A percentile compares a stretch with the other conserved stretches of the same genome.
phyloP scores from a whole-genome alignment of 352 stramenopile genomes.

The Pythium rishiriense region DNA sequence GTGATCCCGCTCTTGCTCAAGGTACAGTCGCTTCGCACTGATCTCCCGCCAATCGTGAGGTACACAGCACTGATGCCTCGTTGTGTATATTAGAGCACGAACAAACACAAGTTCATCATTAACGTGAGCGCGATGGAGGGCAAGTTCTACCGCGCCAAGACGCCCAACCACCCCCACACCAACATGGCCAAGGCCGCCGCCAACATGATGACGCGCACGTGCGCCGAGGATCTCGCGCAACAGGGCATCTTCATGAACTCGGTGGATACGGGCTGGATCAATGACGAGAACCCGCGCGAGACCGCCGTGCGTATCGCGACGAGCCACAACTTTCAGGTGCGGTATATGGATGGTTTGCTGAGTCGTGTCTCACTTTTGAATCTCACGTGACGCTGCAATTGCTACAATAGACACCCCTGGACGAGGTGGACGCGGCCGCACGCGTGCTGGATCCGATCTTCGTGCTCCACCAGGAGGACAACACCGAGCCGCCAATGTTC shows the following conservation, averaged over 20 bases:
- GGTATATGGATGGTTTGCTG: background rate
- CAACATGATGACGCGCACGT: constrained; percentile 99
- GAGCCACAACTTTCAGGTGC: constrained; percentile 92
- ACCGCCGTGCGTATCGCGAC: constrained; percentile 90
- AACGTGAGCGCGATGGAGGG: constrained; percentile 98
- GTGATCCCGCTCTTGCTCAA: constrained; percentile 70
- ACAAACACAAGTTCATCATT: constrained; percentile 92
- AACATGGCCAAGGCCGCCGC: constrained; percentile 98
- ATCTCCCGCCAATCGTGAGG: no score
- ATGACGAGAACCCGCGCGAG: constrained; percentile 96
- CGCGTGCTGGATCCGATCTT: constrained; percentile 96
- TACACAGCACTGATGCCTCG: background rate
- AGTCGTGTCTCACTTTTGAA: background rate
- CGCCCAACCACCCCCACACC: constrained; percentile 96
- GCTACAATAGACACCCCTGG: constrained; percentile 97
- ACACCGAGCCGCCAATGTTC: constrained; percentile 55
- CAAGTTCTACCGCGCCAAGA: constrained; percentile 98
- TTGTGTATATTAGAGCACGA: constrained; percentile 52
- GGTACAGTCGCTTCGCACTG: background rate
- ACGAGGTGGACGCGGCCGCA: constrained; percentile 96
- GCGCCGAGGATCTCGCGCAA: constrained; percentile 93
- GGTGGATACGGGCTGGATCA: constrained; percentile 98
- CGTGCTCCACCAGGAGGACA: constrained; percentile 70
- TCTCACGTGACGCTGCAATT: constrained; percentile 78
- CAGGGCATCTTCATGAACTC: constrained; percentile 97